Evolutionary conservation across 2,329 filamentous ascomycete species (phyloP).

Genomic region (Ophiostoma ips): DNA sequence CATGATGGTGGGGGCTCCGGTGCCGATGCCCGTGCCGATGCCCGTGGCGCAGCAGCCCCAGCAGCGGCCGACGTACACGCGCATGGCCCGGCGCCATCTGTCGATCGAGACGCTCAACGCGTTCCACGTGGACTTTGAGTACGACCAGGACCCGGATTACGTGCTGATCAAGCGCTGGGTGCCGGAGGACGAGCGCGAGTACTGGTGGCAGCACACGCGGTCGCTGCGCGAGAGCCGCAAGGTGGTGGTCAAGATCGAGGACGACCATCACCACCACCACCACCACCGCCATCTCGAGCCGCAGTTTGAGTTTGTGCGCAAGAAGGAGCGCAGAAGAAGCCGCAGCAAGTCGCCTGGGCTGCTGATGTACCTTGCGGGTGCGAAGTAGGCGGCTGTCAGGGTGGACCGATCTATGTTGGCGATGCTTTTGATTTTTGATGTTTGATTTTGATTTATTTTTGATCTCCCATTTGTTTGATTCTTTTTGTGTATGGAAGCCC

Average conservation of each 20-base stretch:
- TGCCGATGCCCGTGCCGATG: not conserved
- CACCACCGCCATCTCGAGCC: conserved; percentile 24
- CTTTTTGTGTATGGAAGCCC: not conserved
- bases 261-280: conserved; percentile 25
- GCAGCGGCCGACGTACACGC: conserved; percentile 39
- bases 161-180: conserved; percentile 60
- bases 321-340: conserved; percentile 42
- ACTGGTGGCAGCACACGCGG: conserved; percentile 58
- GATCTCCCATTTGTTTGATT: not conserved
- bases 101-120: conserved; percentile 46
- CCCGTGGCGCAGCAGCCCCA: not conserved
- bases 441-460: not conserved
- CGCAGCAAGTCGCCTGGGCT: conserved; percentile 43
- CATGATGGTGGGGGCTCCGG: no score
- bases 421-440: not conserved
- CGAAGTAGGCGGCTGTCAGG: conserved; percentile 8
- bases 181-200: conserved; percentile 54
- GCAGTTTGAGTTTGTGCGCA: conserved; percentile 40
- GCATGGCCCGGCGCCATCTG: conserved; percentile 47
- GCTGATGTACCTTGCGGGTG: conserved; percentile 44
- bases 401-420: no score
- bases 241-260: conserved; percentile 33
- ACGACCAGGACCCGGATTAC: conserved; percentile 53
- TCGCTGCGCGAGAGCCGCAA: conserved; percentile 44
- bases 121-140: conserved; percentile 43